Percentiles rank a stretch among this genome's conserved stretches.
Evolutionary conservation across 2,329 filamentous ascomycete species (phyloP).

Genomic region (Talaromyces sp.): DNA sequence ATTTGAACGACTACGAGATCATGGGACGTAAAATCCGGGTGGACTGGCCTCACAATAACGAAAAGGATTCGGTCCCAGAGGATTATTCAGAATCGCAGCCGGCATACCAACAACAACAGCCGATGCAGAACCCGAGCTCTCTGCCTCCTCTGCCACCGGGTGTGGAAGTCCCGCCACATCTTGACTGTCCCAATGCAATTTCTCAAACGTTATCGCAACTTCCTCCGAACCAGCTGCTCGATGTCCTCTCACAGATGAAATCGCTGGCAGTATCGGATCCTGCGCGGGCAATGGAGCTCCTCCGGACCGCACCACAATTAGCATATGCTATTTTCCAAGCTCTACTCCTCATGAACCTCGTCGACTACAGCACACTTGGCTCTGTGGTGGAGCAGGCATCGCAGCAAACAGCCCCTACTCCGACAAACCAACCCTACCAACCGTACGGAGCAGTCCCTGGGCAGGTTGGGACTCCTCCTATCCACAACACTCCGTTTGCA

Average conservation of each 20-base stretch:
- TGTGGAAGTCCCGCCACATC: slow-evolving; percentile 73
- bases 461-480: slow-evolving; percentile 50
- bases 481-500: slow-evolving; percentile 36
- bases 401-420: slow-evolving; percentile 36
- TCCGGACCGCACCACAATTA: slow-evolving; percentile 85
- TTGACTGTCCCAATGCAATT: slow-evolving; percentile 85
- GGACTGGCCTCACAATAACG: slow-evolving; percentile 91
- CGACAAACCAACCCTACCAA: slow-evolving; percentile 29
- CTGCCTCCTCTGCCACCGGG: slow-evolving; percentile 81
- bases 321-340: slow-evolving; percentile 94
- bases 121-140: slow-evolving; percentile 42
- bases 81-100: slow-evolving; percentile 39
- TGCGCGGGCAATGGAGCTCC: slow-evolving; percentile 74
- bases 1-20: slow-evolving; percentile 90
- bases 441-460: slow-evolving; percentile 31
- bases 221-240: slow-evolving; percentile 81
- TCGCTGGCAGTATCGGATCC: slow-evolving; percentile 77
- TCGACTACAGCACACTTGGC: slow-evolving; percentile 76
- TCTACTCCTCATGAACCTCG: slow-evolving; percentile 83
- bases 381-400: slow-evolving; percentile 66
- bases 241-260: slow-evolving; percentile 94
- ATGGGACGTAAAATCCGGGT: slow-evolving; percentile 92
- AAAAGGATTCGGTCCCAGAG: slow-evolving; percentile 57
- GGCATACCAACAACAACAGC: slow-evolving; percentile 24
- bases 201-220: slow-evolving; percentile 84